phyloP scores from a whole-genome alignment of 116 monocot species.

The Cymodocea nodosa region DNA sequence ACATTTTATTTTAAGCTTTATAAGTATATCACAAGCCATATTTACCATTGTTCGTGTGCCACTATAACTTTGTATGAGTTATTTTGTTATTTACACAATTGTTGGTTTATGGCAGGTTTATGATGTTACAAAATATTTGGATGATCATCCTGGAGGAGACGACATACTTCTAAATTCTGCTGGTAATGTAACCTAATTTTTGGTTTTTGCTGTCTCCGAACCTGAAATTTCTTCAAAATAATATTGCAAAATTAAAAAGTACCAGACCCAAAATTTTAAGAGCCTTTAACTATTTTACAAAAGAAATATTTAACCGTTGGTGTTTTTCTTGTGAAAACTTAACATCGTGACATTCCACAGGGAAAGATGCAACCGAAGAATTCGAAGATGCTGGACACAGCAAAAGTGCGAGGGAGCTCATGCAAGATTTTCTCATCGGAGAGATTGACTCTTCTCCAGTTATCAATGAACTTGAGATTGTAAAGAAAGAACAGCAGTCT shows the following conservation, averaged over 20 bases:
- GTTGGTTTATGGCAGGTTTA: slow-evolving; percentile 44
- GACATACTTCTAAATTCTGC: slow-evolving; percentile 68
- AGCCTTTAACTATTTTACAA: too few relatives aligned
- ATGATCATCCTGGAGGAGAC: slow-evolving; percentile 95
- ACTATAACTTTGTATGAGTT: too few relatives aligned
- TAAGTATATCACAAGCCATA: too few relatives aligned
- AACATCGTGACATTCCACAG: slow-evolving; percentile 15
- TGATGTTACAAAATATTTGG: slow-evolving; percentile 79
- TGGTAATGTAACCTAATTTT: slow-evolving; percentile 19
- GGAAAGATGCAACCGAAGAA: slow-evolving; percentile 74
- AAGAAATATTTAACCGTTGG: too few relatives aligned
- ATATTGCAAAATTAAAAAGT: not conserved
- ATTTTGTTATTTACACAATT: not conserved
- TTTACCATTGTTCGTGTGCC: too few relatives aligned
- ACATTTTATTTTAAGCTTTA: too few relatives aligned
- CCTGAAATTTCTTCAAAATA: not conserved
- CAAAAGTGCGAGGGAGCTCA: slow-evolving; percentile 46
- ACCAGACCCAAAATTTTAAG: not conserved
- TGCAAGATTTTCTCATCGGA: slow-evolving; percentile 34
- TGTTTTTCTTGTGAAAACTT: too few relatives aligned
- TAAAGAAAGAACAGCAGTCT: slow-evolving; percentile 26
- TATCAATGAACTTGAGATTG: slow-evolving; percentile 45
- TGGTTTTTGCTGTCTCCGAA: too few relatives aligned
- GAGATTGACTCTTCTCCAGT: slow-evolving; percentile 38
- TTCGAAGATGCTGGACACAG: slow-evolving; percentile 88